Percentiles rank a stretch among this genome's conserved stretches.
Conservation (phyloP, 345 rosid genomes). For the Schrenkiella parvula region DNA sequence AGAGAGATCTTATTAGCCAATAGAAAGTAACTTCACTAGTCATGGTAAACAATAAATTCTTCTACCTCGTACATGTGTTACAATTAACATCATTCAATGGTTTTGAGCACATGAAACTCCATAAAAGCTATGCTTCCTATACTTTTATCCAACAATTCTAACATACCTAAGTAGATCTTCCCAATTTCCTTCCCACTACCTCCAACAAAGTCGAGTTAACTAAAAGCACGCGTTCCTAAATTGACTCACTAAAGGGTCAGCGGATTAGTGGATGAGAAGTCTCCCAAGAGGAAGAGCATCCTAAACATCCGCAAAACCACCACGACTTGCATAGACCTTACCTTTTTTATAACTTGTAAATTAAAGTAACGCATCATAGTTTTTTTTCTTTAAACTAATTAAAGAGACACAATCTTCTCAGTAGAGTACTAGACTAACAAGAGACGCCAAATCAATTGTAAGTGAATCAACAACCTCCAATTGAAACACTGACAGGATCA, state of each 20-base stretch:
- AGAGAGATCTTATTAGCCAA: neutral
- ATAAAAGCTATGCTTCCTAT: neutral
- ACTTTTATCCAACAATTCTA: neutral
- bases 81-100: neutral
- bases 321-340: too few species aligned
- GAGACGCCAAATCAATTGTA: neutral
- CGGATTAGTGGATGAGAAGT: neutral
- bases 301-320: too few species aligned
- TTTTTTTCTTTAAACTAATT: neutral
- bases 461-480: constrained; percentile 60
- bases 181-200: neutral
- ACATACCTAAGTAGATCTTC: neutral
- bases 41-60: neutral
- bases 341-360: neutral
- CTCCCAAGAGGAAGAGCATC: too few species aligned
- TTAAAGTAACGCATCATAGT: neutral
- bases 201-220: neutral
- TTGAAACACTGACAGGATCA: constrained; percentile 75
- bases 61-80: neutral
- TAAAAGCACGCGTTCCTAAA: neutral
- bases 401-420: neutral
- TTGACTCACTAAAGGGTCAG: neutral
- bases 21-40: neutral
- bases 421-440: neutral
- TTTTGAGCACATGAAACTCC: neutral